phyloP scores from a whole-genome alignment of 2,329 filamentous ascomycete genomes.

The Mariannaea elegans region DNA sequence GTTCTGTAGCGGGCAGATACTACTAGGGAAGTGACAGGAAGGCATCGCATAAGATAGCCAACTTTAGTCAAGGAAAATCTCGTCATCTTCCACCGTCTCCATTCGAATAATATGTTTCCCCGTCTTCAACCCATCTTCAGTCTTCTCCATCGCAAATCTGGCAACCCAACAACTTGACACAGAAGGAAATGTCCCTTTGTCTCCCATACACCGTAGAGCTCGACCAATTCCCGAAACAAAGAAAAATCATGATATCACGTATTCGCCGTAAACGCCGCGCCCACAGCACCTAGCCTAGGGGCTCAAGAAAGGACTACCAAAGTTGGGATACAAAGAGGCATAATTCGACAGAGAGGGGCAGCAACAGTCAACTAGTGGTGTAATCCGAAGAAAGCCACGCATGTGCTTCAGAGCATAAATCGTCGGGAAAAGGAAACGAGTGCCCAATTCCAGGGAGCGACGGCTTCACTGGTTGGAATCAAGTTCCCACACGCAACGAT shows the following conservation, averaged over 20 bases:
- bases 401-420: not conserved
- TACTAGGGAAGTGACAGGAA: not conserved
- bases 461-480: not conserved
- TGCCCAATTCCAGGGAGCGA: not conserved
- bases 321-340: slow-evolving; percentile 34
- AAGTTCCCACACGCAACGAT: not conserved
- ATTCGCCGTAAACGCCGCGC: slow-evolving; percentile 41
- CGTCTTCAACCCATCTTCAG: not conserved
- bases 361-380: not conserved
- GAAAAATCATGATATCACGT: slow-evolving; percentile 26
- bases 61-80: slow-evolving; percentile 1
- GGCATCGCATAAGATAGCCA: slow-evolving; percentile 23
- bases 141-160: slow-evolving; percentile 4
- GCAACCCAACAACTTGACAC: slow-evolving; percentile 13
- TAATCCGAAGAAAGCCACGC: not conserved
- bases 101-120: slow-evolving; percentile 1
- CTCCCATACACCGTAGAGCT: slow-evolving; percentile 29
- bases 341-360: slow-evolving; percentile 16
- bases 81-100: not conserved
- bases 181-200: slow-evolving; percentile 20
- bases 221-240: slow-evolving; percentile 27
- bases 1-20: slow-evolving; percentile 6
- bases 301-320: slow-evolving; percentile 34
- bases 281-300: slow-evolving; percentile 38
- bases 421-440: not conserved